A percentile compares a stretch with the other conserved stretches of the same genome.
phyloP scores from a whole-genome alignment of 352 stramenopile species.

The Blastocystis sp. region DNA sequence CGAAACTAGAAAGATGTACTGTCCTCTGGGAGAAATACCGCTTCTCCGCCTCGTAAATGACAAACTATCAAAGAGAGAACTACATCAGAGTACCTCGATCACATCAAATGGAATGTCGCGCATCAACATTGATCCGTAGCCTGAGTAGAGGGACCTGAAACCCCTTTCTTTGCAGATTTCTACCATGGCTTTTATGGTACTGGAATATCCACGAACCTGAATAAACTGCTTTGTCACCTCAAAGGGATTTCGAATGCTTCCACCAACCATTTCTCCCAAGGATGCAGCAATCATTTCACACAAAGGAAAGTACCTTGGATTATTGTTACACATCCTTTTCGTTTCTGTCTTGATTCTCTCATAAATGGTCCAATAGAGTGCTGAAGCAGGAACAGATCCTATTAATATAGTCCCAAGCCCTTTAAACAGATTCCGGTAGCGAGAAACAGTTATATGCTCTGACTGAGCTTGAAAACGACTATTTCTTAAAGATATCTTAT shows the following conservation, averaged over 20 bases:
- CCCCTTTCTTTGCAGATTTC: conserved; percentile 35
- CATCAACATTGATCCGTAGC: conserved; percentile 30
- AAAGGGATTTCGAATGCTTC: conserved; percentile 31
- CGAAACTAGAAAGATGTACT: background rate
- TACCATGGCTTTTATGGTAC: conserved; percentile 6
- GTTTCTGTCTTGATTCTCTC: background rate
- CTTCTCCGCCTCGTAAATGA: conserved; percentile 46
- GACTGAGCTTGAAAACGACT: conserved; percentile 1
- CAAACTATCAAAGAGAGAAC: conserved; percentile 2
- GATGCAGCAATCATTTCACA: conserved; percentile 41
- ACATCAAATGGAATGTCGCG: conserved; percentile 58
- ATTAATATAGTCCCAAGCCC: conserved; percentile 17
- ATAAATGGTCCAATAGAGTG: conserved; percentile 41
- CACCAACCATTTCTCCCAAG: background rate
- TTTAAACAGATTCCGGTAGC: background rate
- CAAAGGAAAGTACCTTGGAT: background rate
- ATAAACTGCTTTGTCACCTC: conserved; percentile 50
- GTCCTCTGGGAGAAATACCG: background rate
- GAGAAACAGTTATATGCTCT: background rate
- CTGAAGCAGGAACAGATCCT: conserved; percentile 36
- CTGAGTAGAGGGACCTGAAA: conserved; percentile 11
- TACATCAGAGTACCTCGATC: conserved; percentile 16
- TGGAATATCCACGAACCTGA: conserved; percentile 22
- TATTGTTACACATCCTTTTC: background rate
- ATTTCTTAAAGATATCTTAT: background rate